Base-by-base conservation (phyloP, 2,329 filamentous ascomycete genomes). In the Calonectria pseudoturangicola region DNA sequence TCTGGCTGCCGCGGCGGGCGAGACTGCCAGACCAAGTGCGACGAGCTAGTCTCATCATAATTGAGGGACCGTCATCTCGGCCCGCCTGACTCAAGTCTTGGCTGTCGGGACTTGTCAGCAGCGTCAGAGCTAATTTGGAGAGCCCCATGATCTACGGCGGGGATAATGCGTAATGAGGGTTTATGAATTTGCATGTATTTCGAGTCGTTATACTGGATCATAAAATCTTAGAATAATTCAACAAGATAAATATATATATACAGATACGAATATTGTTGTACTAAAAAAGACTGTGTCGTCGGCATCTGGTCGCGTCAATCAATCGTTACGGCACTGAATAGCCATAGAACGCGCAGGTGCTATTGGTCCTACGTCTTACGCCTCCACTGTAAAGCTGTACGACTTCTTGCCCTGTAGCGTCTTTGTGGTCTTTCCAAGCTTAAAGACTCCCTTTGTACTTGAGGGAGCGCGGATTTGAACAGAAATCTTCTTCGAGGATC, bases 361-460 rank as follows among this genome's bases (percentile, higher is more conserved):
- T 33, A 9, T 33, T 33, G 30, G 9, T 33, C 30, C 9, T 9
- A 47, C 9, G 43, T 25, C 33, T 56, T 21, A 43, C n/a, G 33
- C 36, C 4, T 66, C 30, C 1, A 68, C 51, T 13, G 50, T 48
- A 8, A 68, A 60, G 13, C 16, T 58, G 51, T 68, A 68, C 8
- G 54, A n/a, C 21, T 43, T 68, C 39, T 50, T 62, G 12, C 66
- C 66, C 4, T 48, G 13, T 10, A 68, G 27, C 8, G 41, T 36
- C 41, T 48, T 68, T 36, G 21, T 58, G 12, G 54, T 62, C 9
- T 58, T 50, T 21, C 54, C 54, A 18, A 62, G 54, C 8, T 62
- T 45, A 16, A 68, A 68, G 15, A 60, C 27, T 8, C 66, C 51
- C 41, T 48, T 62, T 16, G 41, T 43, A 1, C 4, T 36, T 9